phyloP scores from a whole-genome alignment of 2,329 filamentous ascomycete species.

The Zasmidium citrigriseum region DNA sequence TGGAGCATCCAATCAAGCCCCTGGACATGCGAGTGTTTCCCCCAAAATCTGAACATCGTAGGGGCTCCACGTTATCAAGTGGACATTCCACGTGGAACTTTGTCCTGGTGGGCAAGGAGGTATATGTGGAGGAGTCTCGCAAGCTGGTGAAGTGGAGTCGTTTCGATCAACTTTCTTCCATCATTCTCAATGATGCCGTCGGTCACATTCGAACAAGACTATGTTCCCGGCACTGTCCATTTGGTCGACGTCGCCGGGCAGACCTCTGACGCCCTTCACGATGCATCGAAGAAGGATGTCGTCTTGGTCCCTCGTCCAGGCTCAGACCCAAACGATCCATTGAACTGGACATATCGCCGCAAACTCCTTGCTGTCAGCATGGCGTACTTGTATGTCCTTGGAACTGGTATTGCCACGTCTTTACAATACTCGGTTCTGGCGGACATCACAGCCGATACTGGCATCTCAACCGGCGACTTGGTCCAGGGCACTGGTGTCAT shows the following conservation, averaged over 20 bases:
- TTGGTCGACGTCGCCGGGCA: conserved; percentile 17
- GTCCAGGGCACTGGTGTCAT: conserved; percentile 33
- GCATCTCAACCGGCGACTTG: conserved; percentile 22
- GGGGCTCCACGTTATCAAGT: no score
- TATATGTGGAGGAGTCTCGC: no score
- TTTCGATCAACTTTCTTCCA: no score
- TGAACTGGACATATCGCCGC: conserved; percentile 23
- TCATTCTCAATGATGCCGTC: no score
- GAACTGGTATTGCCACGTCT: conserved; percentile 34
- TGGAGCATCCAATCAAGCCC: no score
- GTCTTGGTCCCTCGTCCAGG: conserved; percentile 27
- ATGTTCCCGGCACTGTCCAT: conserved; percentile 22
- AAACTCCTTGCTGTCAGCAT: conserved; percentile 20
- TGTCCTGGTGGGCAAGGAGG: no score
- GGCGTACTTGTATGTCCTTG: conserved; percentile 32
- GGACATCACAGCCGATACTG: conserved; percentile 28
- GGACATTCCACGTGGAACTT: no score
- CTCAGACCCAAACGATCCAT: conserved; percentile 24
- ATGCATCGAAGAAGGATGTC: conserved; percentile 7
- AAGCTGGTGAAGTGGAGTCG: no score
- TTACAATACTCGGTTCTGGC: conserved; percentile 38
- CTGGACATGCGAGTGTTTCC: no score
- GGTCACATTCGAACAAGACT: no score
- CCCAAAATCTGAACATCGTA: no score
- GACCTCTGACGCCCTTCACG: conserved; percentile 1